These are phyloP conservation scores for Rhodomyrtus psidioides DNA, from an alignment of 441 rosid species.

Conservation along the genomic window DNA sequence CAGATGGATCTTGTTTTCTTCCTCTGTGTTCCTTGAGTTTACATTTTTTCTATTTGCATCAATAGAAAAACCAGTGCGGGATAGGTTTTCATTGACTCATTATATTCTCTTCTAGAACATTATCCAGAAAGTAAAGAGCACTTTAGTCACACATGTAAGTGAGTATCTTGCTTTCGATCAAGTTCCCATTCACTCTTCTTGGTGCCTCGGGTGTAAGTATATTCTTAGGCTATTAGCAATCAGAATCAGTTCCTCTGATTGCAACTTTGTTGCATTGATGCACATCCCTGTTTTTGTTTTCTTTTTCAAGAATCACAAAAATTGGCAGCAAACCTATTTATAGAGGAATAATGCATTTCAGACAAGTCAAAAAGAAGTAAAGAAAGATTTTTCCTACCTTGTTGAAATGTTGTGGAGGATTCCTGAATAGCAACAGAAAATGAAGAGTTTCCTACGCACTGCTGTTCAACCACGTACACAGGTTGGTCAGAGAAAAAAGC, in stretches of 20 bases:
- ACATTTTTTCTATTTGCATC: neutral
- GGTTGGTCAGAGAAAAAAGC: slow-evolving; percentile 34
- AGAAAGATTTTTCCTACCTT: slow-evolving; percentile 28
- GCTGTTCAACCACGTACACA: slow-evolving; percentile 22
- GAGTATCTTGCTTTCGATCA: neutral
- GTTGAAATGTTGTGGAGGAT: slow-evolving; percentile 2
- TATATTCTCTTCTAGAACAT: neutral
- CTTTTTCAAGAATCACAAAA: neutral
- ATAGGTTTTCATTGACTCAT: neutral
- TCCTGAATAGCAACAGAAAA: slow-evolving; percentile 1
- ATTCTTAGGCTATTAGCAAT: neutral
- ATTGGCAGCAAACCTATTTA: neutral
- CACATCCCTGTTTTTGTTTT: neutral
- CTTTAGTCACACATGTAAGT: neutral
- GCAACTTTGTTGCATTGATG: neutral
- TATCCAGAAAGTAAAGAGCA: neutral
- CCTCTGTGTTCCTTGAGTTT: neutral
- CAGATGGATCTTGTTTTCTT: neutral
- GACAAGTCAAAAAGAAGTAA: neutral
- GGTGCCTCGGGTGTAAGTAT: neutral
- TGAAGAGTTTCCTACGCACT: neutral
- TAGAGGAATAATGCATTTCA: neutral
- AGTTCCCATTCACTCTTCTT: neutral
- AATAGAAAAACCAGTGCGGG: neutral
- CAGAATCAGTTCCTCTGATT: neutral